phyloP scores from a whole-genome alignment of 305 asterid genomes.

The Solanum hybrid region DNA sequence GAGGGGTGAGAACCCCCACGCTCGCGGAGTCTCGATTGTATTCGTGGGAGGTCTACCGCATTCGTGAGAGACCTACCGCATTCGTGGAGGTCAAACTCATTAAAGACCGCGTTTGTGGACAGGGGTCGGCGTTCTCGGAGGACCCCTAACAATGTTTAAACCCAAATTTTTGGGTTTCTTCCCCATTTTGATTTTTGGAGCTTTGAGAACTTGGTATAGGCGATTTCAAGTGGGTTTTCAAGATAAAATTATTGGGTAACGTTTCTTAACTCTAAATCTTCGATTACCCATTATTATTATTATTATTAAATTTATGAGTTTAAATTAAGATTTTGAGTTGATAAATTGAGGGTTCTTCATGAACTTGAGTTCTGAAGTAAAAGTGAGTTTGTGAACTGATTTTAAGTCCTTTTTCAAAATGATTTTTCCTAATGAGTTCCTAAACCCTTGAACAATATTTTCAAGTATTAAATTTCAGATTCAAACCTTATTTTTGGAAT shows the following conservation, averaged over 20 bases:
- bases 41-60: background rate
- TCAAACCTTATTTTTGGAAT: background rate
- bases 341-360: background rate
- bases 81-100: background rate
- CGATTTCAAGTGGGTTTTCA: background rate
- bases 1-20: background rate
- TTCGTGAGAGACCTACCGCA: too few relatives aligned
- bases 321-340: background rate
- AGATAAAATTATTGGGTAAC: background rate
- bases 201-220: background rate
- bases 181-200: background rate
- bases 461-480: too few relatives aligned
- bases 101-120: background rate
- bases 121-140: background rate
- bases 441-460: background rate
- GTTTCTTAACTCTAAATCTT: background rate
- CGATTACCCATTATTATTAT: background rate
- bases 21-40: background rate
- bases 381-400: background rate
- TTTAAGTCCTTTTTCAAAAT: background rate
- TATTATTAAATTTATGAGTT: background rate
- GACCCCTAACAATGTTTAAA: background rate
- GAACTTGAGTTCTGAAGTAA: background rate
- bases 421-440: background rate
- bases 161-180: background rate